Percentiles rank a stretch among this genome's conserved stretches.
These are phyloP conservation scores for Russula griseocarnosa DNA, from an alignment of 768 basidiomycete species.

Conservation along the genomic window DNA sequence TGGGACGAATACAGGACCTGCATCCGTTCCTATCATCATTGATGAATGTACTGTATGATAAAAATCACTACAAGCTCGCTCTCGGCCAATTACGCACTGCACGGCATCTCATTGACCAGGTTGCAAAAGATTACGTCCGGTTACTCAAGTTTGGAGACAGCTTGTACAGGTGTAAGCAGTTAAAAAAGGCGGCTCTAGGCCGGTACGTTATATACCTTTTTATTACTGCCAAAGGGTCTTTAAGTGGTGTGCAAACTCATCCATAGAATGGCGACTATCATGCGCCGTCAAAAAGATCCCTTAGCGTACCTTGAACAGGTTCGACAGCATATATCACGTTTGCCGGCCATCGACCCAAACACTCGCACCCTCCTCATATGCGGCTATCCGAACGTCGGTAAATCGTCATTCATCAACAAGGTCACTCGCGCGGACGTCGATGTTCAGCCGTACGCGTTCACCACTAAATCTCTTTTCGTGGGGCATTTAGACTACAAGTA, in stretches of 20 bases:
- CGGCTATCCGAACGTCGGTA: constrained; percentile 99
- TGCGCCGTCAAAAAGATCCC: constrained; percentile 98
- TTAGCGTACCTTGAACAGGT: constrained; percentile 99
- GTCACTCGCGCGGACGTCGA: constrained; percentile 99
- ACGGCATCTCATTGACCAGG: constrained; percentile 92
- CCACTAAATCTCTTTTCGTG: constrained; percentile 96
- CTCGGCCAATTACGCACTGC: constrained; percentile 95
- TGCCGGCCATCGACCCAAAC: constrained; percentile 97
- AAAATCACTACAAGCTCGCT: constrained; percentile 99
- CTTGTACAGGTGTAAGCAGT: constrained; percentile 96
- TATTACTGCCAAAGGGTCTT: background rate
- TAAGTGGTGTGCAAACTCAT: constrained; percentile 10
- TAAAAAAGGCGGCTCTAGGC: constrained; percentile 95
- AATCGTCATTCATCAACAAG: constrained; percentile 99
- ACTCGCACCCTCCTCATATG: constrained; percentile 97
- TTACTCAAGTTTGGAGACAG: constrained; percentile 98
- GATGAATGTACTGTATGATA: constrained; percentile 98
- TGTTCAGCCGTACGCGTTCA: constrained; percentile 99
- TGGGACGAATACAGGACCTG: constrained; percentile 56
- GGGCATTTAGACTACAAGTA: constrained; percentile 99
- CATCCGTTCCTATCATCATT: constrained; percentile 95
- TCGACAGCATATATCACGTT: constrained; percentile 96
- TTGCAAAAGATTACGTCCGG: constrained; percentile 95
- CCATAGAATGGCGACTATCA: constrained; percentile 94
- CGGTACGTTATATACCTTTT: constrained; percentile 55